Base-by-base conservation (phyloP, 805 yeast species). In the Wickerhamomyces mucosus region DNA sequence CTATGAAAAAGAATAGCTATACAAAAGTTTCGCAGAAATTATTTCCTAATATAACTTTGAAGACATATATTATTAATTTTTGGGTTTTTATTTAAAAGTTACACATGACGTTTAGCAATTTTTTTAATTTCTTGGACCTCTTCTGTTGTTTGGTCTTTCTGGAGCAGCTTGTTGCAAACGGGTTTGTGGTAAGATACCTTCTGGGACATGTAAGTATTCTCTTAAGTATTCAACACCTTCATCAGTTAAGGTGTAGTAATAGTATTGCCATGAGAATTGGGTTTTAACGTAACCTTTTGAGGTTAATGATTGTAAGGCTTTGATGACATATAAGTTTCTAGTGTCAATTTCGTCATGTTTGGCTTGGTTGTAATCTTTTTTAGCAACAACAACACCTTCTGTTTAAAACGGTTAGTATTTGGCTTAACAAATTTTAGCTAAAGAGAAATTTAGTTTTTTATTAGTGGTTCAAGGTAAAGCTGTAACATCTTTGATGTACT, bases 311-410 rank as follows among this genome's bases (percentile, higher is more conserved):
- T 92, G 99, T 69, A 92, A 79, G 62, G 99, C 96, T 81, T 92
- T 92, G 78, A 92, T 85, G 59, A 73, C 98, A 65, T 67, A 92
- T 67, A 92, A 80, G 94, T 92, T 92, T 75, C 73, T 89, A 77
- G 95, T 82, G 72, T 82, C 95, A 65, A 92, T 83, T 62, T 85
- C 96, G 61, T 92, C 97, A 75, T 92, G 98, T 73, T 84, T 78
- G 65, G 92, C 80, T 72, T 81, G 94, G 81, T 81, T 75, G 77
- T 75, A 89, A 75, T 92, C 96, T 80, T 92, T 92, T 82, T 88
- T 84, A 65, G 99, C 98, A 60, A 92, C 97, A 66, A 85, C 84
- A 67, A 89, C 98, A 75, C 99, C 99, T 79, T 92, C 97, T 83
- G 61, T 60, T 44, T 24, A 31, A 28, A 35, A 28, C 38, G 24